Evolutionary conservation across 345 rosid genomes (phyloP), one percentile per base, ranked within the genome.

Genomic region (Hypericum perforatum): DNA sequence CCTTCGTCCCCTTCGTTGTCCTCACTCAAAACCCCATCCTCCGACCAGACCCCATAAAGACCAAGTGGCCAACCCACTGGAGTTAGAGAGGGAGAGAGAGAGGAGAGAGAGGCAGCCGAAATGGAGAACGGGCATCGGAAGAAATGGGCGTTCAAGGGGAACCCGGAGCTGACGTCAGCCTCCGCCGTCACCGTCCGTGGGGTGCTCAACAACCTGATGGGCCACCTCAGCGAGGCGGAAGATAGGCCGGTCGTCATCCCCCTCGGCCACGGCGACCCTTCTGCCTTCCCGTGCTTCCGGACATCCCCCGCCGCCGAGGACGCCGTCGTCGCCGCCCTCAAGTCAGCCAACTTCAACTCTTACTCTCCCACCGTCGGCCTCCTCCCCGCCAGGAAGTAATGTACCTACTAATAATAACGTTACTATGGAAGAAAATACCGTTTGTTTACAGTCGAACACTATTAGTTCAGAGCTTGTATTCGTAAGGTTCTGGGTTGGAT

Each of bases 251-350:
- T 46, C 49, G 49, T 46, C 13, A 46, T 46, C 49, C 49, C 14
- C 22, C 49, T 46, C 16, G 49, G 49, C 16, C 49, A 46, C 8
- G 49, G 49, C 11, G 49, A 46, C 49, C 49, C 49, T 3, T 46
- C 49, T 5, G 49, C 13, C 15, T 46, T 46, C 16, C 16, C 49
- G 8, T 46, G 15, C 15, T 46, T 46, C 49, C 49, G 49, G 5
- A 11, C 49, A 0, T 16, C 14, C 16, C 13, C 49, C 22, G 29
- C 49, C 0, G 49, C 16, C 22, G 49, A 46, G 16, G 15, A 16
- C 6, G 49, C 49, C 49, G 16, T 46, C 13, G 13, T 9, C 7
- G 49, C 5, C 7, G 11, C 49, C 16, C 49, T 46, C 16, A 29
- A 46, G 16, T 46, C 49, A 3, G 49, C 9, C 22, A 0, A 12